Evolutionary conservation across 495 filamentous ascomycete genomes (phyloP), one percentile per base, ranked within the genome.

Genomic region (Oidiodendron maius): DNA sequence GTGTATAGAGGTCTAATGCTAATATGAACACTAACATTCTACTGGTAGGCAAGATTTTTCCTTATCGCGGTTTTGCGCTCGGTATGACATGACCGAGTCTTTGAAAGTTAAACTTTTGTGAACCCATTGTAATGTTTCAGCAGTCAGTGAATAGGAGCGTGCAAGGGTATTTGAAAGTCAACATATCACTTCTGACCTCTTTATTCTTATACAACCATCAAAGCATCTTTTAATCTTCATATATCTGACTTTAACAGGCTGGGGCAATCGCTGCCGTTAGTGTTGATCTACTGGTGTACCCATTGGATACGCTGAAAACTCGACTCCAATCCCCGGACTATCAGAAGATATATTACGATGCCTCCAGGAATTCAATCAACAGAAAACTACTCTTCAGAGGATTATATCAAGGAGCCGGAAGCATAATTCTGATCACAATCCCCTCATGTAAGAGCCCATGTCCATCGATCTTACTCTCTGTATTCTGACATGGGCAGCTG

Each of bases 371-470:
- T 17, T 68, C 69, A 1, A 61, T 82, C 20, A 79, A 74, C 28
- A 64, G 74, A 30, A 60, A 71, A 23, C 58, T 77, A 0, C 70
- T 89, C 4, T 87, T 90, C 48, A 71, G 74, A 4, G 90, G 91
- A 0, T 56, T 95, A 12, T 95, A 96, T 57, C 90, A 95, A 65
- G 90, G 91, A 3, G 77, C 95, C 6, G 88, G 89, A 42, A 91
- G 86, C 59, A 85, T 95, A 2, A 81, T 95, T 4, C 63, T 96
- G n/a, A 83, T 87, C 8, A 95, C 91, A 0, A 73, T 95, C 20
- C 91, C 91, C 3, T 86, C 89, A 24, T 89, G 86, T 87, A 58
- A 51, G 72, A 65, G 30, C 85, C 82, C 83, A 57, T 43, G 68
- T 64, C 30, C 17, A 12, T 26, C 32, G 16, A 25, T 13, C 12